Evolutionary conservation across 2,329 filamentous ascomycete species (phyloP).

Genomic region (Stemphylium lycopersici): DNA sequence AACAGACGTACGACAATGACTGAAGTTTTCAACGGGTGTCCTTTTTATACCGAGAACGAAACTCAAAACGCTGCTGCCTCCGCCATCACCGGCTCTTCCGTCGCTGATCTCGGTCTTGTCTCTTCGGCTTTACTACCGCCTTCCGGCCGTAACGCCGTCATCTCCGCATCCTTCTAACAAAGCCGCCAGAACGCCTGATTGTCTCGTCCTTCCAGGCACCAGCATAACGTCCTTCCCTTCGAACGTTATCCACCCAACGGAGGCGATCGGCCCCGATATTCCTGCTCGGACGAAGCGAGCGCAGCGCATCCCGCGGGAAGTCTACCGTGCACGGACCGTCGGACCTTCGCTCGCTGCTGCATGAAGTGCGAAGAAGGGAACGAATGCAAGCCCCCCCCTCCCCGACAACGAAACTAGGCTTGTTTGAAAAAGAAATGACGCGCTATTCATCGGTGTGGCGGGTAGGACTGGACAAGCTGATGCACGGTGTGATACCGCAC

Average conservation of each 20-base stretch:
- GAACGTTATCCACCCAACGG: neutral
- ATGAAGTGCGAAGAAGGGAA: neutral
- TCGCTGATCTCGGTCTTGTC: slow-evolving; percentile 1
- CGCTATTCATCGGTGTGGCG: neutral
- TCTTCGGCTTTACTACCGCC: slow-evolving; percentile 1
- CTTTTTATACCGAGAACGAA: no score
- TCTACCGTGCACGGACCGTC: neutral
- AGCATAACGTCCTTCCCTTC: neutral
- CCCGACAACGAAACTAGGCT: neutral
- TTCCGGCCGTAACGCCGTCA: slow-evolving; percentile 1
- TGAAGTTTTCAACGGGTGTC: no score
- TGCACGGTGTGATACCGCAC: neutral
- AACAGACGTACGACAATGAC: no score
- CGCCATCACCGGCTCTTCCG: neutral
- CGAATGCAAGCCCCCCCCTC: neutral
- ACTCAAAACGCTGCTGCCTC: neutral
- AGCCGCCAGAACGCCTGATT: neutral
- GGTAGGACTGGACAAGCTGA: neutral
- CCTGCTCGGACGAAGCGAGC: neutral
- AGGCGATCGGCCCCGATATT: neutral
- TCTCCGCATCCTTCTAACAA: neutral
- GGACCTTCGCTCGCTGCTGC: neutral
- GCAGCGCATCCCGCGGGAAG: neutral
- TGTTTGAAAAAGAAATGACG: neutral
- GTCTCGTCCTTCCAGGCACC: slow-evolving; percentile 1